Evolutionary conservation across 2,329 filamentous ascomycete genomes (phyloP).

Genomic region (Botrytis hyacinthi): DNA sequence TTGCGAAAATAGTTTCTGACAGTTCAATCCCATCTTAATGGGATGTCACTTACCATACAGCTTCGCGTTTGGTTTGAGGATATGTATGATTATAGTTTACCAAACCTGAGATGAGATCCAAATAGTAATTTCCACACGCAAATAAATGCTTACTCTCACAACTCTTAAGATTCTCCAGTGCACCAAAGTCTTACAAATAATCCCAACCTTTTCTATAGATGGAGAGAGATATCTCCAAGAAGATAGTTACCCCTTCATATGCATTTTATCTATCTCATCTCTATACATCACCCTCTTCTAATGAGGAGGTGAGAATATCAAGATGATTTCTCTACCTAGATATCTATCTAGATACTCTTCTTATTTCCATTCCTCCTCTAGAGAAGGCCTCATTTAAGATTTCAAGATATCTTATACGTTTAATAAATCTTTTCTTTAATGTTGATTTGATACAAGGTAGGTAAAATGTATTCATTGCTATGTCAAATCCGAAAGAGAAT

Average conservation of each 20-base stretch:
- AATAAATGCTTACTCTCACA: not conserved
- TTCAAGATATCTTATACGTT: too few relatives aligned
- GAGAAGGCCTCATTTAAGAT: too few relatives aligned
- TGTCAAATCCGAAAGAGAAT: too few relatives aligned
- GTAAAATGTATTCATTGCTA: too few relatives aligned
- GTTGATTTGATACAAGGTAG: too few relatives aligned
- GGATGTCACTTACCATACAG: not conserved
- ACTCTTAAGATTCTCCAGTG: not conserved
- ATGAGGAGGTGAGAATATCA: not conserved
- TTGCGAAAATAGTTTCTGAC: not conserved
- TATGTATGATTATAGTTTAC: not conserved
- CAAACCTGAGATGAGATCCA: not conserved
- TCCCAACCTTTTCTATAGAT: not conserved
- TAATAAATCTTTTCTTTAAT: too few relatives aligned
- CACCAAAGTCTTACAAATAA: not conserved
- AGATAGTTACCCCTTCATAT: not conserved
- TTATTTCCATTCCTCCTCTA: too few relatives aligned
- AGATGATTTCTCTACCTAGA: too few relatives aligned
- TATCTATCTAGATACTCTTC: too few relatives aligned
- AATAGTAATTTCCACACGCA: rapidly evolving
- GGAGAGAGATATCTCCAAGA: not conserved
- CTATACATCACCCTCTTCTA: not conserved
- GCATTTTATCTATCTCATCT: not conserved
- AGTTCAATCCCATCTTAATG: not conserved
- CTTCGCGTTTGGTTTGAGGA: not conserved